Base-by-base conservation (phyloP, 140 eudicot genomes). In the Erigeron philadelphicus region DNA sequence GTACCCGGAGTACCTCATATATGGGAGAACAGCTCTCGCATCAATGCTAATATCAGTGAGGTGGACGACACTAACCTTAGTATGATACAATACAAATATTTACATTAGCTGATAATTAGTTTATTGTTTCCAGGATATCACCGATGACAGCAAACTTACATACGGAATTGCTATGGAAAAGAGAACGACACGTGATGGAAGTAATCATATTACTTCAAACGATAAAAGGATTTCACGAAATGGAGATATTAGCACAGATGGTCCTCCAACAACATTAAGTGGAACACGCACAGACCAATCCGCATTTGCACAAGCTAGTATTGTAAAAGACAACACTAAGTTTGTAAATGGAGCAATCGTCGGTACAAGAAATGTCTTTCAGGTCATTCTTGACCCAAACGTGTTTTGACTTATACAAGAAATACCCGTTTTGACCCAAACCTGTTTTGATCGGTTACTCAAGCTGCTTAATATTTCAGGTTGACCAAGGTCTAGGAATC, bases 91-190 rank as follows among this genome's bases (percentile, higher is more conserved):
- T 4, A 18, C 11, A 18, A n/a, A 57, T 7, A 57, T 57, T 57
- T 57, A 57, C 41, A 23, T 57, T 57, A 57, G 40, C 63, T 23
- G 21, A 57, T 57, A 15, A 25, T 19, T 11, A 57, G 8, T 10
- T 8, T 8, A 57, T 23, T 11, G 9, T 19, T 23, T 9, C 16
- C 63, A 57, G 86, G 87, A 80, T 67, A 69, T 61, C 47, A 35
- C 48, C 11, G 17, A 8, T 61, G 97, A 93, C 76, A 93, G 98
- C 84, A 93, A 93, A 75, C 89, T 86, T 79, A 93, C 98, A 10
- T 93, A 93, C 61, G 98, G 98, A 40, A 76, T 93, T 79, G 98
- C 89, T 68, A 76, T 83, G 93, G 98, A 93, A 81, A 95, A 93
- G 75, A 93, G 89, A 64, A 87, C 86, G 50, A 89, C 96, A 42